A percentile compares a stretch with the other conserved stretches of the same genome.
phyloP scores from a whole-genome alignment of 2,329 filamentous ascomycete genomes.

The Gliomastix tumulicola region DNA sequence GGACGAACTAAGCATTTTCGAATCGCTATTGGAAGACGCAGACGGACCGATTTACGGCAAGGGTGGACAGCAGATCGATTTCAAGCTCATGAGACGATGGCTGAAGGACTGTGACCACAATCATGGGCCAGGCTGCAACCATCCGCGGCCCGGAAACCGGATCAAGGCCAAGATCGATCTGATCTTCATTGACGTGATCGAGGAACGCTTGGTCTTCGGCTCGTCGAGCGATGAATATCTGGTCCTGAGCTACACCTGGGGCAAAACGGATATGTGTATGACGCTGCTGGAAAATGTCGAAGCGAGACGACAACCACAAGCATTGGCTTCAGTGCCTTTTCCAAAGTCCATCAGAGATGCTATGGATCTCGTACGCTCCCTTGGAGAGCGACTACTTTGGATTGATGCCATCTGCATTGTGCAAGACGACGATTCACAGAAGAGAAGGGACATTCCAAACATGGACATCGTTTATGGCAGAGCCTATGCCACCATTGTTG shows the following conservation, averaged over 20 bases:
- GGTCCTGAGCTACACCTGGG: not conserved
- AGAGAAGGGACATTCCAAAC: constrained; percentile 5
- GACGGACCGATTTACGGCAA: not conserved
- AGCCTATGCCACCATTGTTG: constrained; percentile 1
- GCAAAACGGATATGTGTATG: not conserved
- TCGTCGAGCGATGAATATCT: not conserved
- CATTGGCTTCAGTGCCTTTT: not conserved
- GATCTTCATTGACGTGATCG: not conserved
- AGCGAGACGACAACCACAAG: not conserved
- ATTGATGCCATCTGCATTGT: constrained; percentile 8
- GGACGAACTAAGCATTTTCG: not conserved
- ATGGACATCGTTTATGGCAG: constrained; percentile 7
- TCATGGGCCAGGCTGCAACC: not conserved
- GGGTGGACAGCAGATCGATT: not conserved
- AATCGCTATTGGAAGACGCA: not conserved
- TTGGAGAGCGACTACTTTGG: constrained; percentile 6
- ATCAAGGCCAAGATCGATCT: not conserved
- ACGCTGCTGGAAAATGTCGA: not conserved
- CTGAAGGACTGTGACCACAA: not conserved
- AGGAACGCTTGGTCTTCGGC: not conserved
- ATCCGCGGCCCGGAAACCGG: not conserved
- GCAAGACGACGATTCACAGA: constrained; percentile 4
- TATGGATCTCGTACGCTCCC: not conserved
- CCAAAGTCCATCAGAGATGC: constrained; percentile 5
- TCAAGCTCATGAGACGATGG: not conserved